Base-by-base conservation (phyloP, 495 filamentous ascomycete genomes). In the Extremus antarcticus region DNA sequence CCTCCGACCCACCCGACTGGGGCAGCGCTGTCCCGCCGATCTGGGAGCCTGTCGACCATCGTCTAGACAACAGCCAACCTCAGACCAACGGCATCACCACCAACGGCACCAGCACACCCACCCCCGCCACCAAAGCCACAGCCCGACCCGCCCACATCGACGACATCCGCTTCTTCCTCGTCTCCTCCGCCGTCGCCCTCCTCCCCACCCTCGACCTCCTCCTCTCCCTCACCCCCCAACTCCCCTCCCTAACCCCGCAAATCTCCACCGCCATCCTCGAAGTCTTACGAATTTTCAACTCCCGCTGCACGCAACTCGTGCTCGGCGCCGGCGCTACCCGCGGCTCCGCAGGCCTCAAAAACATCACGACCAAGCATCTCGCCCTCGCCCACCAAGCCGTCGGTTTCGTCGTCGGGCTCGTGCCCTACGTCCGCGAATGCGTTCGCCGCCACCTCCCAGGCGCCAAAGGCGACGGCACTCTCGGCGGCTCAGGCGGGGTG, bases 301-400 rank as follows among this genome's bases (percentile, higher is more conserved):
- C 88, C 8, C 83, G 92, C 4, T 90, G 88, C 40, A 89, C 82
- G 19, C 92, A 99, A 60, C 79, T 97, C 49, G 95, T 99, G 57
- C 82, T 97, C 8, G 94, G 91, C 8, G 94, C 92, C 10, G 92
- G 92, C 1, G 92, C 92, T 1, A 96, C 88, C 1, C 74, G 79
- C 23, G 29, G 29, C 13, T 90, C 83, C n/a, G 94, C 90, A 3
- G 92, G 92, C 0, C 71, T 99, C 10, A 95, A 89, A 65, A 94
- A 95, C 59, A 99, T 99, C 63, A 96, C 88, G 1, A 94, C 92
- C 0, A 92, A 90, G 62, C 90, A 99, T 71, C 80, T 99, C 7
- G 91, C 92, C 0, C 78, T 97, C 24, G 90, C 94, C 9, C 90
- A 86, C 1, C 94, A 96, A 68, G 85, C 90, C 0, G 69, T 96